Percentiles rank a stretch among this genome's conserved stretches.
phyloP scores from a whole-genome alignment of 805 yeast species.

The Candida coleopterorum region DNA sequence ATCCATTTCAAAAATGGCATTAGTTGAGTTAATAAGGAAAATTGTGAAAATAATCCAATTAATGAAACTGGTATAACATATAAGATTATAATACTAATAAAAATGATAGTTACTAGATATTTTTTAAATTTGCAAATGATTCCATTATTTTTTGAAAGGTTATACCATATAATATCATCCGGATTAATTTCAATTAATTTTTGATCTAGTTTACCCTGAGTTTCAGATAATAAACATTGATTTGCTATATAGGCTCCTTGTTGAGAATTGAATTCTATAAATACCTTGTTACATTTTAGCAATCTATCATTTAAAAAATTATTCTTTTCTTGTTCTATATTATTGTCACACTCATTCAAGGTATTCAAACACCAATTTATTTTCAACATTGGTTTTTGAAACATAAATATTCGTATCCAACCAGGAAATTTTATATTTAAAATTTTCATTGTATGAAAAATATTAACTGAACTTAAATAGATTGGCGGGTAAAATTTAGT shows the following conservation, averaged over 20 bases:
- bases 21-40: slow-evolving; percentile 57
- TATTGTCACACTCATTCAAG: slow-evolving; percentile 11
- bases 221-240: slow-evolving; percentile 48
- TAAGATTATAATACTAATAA: slow-evolving; percentile 44
- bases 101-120: slow-evolving; percentile 40
- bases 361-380: slow-evolving; percentile 26
- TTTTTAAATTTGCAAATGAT: slow-evolving; percentile 34
- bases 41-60: slow-evolving; percentile 70
- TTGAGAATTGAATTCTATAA: slow-evolving; percentile 57
- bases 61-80: slow-evolving; percentile 86
- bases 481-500: slow-evolving; percentile 32
- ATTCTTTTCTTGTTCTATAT: slow-evolving; percentile 18
- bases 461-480: slow-evolving; percentile 12
- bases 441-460: slow-evolving; percentile 19
- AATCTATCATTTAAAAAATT: slow-evolving; percentile 16
- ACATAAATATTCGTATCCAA: slow-evolving; percentile 17
- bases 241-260: slow-evolving; percentile 59
- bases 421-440: slow-evolving; percentile 26
- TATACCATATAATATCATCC: slow-evolving; percentile 68
- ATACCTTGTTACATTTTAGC: slow-evolving; percentile 40
- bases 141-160: slow-evolving; percentile 40
- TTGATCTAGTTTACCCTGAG: slow-evolving; percentile 39
- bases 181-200: slow-evolving; percentile 55
- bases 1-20: slow-evolving; percentile 60
- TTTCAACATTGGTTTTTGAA: slow-evolving; percentile 18